phyloP scores from a whole-genome alignment of 2,329 filamentous ascomycete species.

The Aspergillus candidus region DNA sequence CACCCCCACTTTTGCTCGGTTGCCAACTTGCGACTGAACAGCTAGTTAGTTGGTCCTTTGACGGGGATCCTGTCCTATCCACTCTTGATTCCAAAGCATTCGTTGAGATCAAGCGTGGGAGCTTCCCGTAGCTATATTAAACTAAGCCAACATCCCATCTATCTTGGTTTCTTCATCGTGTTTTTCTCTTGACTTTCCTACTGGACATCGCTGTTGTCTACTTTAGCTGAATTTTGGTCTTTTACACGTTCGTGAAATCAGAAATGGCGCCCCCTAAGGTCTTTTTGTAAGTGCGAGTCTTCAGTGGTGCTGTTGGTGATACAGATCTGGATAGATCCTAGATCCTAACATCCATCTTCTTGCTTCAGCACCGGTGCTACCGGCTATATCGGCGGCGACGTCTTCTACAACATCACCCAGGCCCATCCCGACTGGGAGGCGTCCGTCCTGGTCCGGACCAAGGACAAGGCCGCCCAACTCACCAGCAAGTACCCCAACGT shows the following conservation, averaged over 20 bases:
- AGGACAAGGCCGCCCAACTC: conserved; percentile 38
- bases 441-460: conserved; percentile 40
- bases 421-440: conserved; percentile 45
- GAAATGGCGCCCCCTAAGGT: conserved; percentile 28
- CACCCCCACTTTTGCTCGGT: conserved; percentile 9
- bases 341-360: not conserved
- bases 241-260: not conserved
- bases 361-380: conserved; percentile 43
- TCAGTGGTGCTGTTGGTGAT: not conserved
- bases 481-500: conserved; percentile 36
- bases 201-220: too few relatives aligned
- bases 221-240: too few relatives aligned
- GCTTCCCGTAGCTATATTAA: not conserved
- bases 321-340: not conserved
- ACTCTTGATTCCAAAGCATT: conserved; percentile 25
- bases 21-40: too few relatives aligned
- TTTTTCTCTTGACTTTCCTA: not conserved
- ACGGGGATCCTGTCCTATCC: conserved; percentile 1
- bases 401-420: conserved; percentile 41
- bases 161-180: not conserved
- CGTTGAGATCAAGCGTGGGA: conserved; percentile 3
- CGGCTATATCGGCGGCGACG: conserved; percentile 51
- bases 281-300: conserved; percentile 25
- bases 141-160: not conserved
- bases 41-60: not conserved